These are phyloP conservation scores for Chaetoceros muelleri DNA, from an alignment of 108 stramenopile genomes.

Conservation along the genomic window DNA sequence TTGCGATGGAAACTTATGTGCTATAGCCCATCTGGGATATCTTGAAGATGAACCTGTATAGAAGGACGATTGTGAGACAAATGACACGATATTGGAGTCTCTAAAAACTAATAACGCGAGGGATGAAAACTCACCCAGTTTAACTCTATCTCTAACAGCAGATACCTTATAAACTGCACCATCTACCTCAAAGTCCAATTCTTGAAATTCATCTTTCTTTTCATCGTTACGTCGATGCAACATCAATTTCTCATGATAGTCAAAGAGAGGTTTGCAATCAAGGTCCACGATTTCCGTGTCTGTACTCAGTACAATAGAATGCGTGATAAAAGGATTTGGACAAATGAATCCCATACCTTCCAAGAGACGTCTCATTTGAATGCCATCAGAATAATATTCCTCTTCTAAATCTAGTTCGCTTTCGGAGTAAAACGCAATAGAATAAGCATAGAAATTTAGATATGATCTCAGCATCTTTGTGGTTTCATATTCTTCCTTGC, in stretches of 20 bases:
- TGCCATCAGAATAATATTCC: constrained; percentile 7
- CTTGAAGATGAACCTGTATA: constrained; percentile 70
- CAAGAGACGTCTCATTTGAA: constrained; percentile 27
- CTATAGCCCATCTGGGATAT: constrained; percentile 85
- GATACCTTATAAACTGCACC: constrained; percentile 90
- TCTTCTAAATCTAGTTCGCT: not conserved
- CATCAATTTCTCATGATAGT: constrained; percentile 38
- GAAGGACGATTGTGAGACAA: too few species aligned
- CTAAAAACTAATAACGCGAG: too few species aligned
- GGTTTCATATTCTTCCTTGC: constrained; percentile 12
- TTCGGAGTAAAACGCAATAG: constrained; percentile 19
- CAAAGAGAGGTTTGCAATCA: constrained; percentile 23
- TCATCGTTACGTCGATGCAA: constrained; percentile 13
- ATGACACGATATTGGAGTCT: too few species aligned
- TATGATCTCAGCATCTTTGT: constrained; percentile 31
- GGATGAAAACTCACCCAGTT: too few species aligned
- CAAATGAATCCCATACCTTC: constrained; percentile 45
- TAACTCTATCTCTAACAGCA: constrained; percentile 21
- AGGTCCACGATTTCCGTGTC: constrained; percentile 11
- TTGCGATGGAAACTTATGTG: constrained; percentile 82
- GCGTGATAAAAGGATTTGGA: constrained; percentile 32
- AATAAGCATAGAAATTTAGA: constrained; percentile 85
- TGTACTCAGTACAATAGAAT: constrained; percentile 10
- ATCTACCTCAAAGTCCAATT: constrained; percentile 75
- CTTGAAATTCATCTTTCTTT: not conserved